Conservation (phyloP, 345 rosid species). For the Eucalyptus regnans region DNA sequence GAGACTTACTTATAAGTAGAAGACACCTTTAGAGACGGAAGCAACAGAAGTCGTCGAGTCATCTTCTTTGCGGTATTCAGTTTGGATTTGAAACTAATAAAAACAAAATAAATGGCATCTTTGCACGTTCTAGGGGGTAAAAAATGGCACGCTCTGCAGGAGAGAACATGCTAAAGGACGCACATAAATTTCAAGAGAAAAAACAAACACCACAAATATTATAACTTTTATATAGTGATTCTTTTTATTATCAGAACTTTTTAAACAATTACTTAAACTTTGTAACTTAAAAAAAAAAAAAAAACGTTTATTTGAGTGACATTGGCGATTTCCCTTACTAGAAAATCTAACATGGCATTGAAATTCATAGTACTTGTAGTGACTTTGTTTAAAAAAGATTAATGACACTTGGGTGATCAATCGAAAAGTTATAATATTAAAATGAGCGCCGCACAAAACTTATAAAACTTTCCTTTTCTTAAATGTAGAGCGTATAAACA, state of each 20-base stretch:
- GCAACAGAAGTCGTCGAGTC: background rate
- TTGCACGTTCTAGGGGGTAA: background rate
- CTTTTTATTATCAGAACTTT: background rate
- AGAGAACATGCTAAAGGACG: background rate
- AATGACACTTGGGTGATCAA: fast-evolving
- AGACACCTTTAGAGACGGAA: background rate
- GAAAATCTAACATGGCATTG: background rate
- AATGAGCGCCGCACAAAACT: background rate
- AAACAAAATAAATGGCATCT: background rate
- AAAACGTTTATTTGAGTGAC: background rate
- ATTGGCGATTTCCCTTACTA: background rate
- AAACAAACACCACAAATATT: background rate
- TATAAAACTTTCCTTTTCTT: background rate
- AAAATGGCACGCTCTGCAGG: background rate
- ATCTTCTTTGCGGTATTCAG: background rate
- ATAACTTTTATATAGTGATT: background rate
- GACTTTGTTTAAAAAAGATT: background rate
- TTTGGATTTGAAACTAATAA: background rate
- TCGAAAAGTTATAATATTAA: background rate
- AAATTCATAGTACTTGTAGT: background rate
- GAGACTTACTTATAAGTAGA: background rate
- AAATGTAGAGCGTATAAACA: background rate
- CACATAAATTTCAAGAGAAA: background rate
- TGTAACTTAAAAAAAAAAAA: background rate
- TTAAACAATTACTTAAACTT: background rate